Evolutionary conservation across 2,329 filamentous ascomycete genomes (phyloP), one percentile per base, ranked within the genome.

Genomic region (Cordyceps javanica): DNA sequence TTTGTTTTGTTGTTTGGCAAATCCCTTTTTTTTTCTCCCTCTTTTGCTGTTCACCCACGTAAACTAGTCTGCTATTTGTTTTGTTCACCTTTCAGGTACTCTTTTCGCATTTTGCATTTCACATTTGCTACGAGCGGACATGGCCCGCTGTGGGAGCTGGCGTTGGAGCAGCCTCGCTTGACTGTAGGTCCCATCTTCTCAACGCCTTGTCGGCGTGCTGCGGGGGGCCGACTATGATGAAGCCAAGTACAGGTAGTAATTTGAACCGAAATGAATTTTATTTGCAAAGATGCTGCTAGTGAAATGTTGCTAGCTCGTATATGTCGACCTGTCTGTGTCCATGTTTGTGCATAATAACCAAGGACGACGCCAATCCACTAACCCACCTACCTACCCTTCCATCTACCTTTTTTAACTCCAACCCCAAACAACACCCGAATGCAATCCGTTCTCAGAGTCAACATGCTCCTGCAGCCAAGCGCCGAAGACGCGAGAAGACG

Each of bases 401-500:
- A n/a, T 19, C 28, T 32, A 10, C 45, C 45, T 13, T 21, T 11
- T 32, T 48, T 34, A 8, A 34, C 45, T 48, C 28, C 45, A 13
- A 34, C 11, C 2, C 28, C 19, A 8, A n/a, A n/a, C n/a, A n/a
- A 34, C 28, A 19, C n/a, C 25, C n/a, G 45, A 10, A 5, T 14
- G 21, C 21, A 5, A 13, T 23, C 39, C 39, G 5, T 39, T 16
- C 4, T 19, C 44, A 5, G 19, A 6, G 41, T 10, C 21, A 25
- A 3, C 34, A 11, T 30, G 34, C 49, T 28, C n/a, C n/a, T n/a
- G 34, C 30, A 5, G 57, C 50, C 13, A 58, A 14, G 16, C 26
- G 34, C 14, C 50, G 50, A 2, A 78, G 61, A 45, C 67, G 66
- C 26, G 70, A 64, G 58, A 77, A 80, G 46, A 73, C 64, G 0